Base-by-base conservation (phyloP, 2,329 filamentous ascomycete genomes). In the Sarocladium kiliense region DNA sequence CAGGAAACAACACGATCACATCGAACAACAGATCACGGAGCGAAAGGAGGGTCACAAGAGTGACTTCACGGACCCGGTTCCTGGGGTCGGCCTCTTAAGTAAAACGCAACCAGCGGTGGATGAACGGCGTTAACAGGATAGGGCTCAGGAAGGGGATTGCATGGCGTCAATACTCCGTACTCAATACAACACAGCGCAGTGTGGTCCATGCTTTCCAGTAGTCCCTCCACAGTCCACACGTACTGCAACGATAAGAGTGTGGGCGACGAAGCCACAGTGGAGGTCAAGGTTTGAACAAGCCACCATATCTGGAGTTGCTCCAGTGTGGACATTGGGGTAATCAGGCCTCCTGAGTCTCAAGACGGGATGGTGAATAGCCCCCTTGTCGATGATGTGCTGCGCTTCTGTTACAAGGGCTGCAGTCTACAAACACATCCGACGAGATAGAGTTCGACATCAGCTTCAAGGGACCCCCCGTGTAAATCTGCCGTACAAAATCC, bases 211-310 rank as follows among this genome's bases (percentile, higher is more conserved):
- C 27, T 36, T 27, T 51, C 47, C n/a, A 34, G 6, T 36, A 34
- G 47, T 51, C 14, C 26, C 12, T 36, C 26, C 47, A 51, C 47
- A 51, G 47, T 34, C 47, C 27, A 36, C 44, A 30, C 14, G 5
- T 18, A 32, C 23, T 36, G 26, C 47, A 32, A 51, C 47, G 47
- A 51, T 51, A 36, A 34, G 47, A 34, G 47, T 36, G 47, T 51
- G 47, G 47, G 47, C 30, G 47, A 51, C 3, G 47, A 51, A 51
- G 47, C 47, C 27, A 36, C 26, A 34, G 47, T 51, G 47, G 47
- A 51, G 47, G 47, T 21, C 47, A 51, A 36, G 30, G 47, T 51
- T 51, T 36, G 23, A 32, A 32, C 44, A n/a, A 19, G 26, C n/a
- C 4, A 5, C 25, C 44, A 47, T 27, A 26, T 47, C 25, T 47